Evolutionary conservation across 257 asterid genomes (phyloP).

Genomic region (Leptodermis oblonga): DNA sequence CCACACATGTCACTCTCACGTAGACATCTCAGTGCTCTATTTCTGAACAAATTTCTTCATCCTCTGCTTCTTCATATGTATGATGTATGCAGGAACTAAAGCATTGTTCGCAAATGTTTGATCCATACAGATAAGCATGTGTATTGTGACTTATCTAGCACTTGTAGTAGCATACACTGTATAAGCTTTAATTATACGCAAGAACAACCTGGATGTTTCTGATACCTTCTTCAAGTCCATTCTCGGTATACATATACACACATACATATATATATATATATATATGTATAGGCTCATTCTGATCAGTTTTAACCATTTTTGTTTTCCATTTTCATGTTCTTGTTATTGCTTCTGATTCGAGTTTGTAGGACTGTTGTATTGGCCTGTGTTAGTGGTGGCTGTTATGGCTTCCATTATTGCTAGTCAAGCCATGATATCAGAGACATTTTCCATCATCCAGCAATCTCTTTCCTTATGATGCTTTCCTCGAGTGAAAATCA

Average conservation of each 20-base stretch:
- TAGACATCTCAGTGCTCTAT: too few species aligned
- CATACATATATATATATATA: too few species aligned
- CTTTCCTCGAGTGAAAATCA: slow-evolving; percentile 52
- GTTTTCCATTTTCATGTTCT: too few species aligned
- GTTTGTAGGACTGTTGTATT: slow-evolving; percentile 38
- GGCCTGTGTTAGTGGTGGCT: slow-evolving; percentile 62
- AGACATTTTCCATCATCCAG: slow-evolving; percentile 49
- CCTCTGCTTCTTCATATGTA: not conserved
- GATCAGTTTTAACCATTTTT: not conserved
- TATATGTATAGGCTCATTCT: too few species aligned
- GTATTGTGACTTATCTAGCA: slow-evolving; percentile 41
- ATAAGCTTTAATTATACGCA: slow-evolving; percentile 49
- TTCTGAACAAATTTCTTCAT: not conserved
- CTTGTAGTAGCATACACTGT: slow-evolving; percentile 47
- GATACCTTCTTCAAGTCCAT: slow-evolving; percentile 47
- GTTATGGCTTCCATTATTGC: slow-evolving; percentile 48
- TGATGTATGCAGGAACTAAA: slow-evolving; percentile 46
- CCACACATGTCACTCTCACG: not conserved
- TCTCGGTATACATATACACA: slow-evolving; percentile 47
- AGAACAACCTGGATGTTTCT: slow-evolving; percentile 19
- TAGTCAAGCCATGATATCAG: slow-evolving; percentile 63
- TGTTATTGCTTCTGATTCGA: too few species aligned
- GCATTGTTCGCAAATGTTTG: slow-evolving; percentile 65
- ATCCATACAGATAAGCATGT: slow-evolving; percentile 52
- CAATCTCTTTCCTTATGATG: slow-evolving; percentile 59